Base-by-base conservation (phyloP, 1,139 yeast genomes). In the Taiozyma onychis region DNA sequence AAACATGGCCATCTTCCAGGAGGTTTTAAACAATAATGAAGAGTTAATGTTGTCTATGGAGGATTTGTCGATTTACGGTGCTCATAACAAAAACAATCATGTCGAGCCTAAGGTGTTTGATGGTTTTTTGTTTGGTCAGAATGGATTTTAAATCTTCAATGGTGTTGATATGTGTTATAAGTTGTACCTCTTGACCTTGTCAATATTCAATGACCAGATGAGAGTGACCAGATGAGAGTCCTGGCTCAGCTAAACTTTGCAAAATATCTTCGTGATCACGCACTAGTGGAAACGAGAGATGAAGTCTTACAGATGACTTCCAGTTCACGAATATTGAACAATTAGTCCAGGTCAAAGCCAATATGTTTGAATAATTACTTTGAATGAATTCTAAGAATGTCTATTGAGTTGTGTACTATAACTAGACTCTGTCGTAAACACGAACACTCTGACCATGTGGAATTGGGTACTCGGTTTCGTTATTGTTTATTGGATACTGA, bases 381-480 rank as follows among this genome's bases (percentile, higher is more conserved):
- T n/a, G 18, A 32, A 32, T 8, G 7, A 32, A 16, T 14, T n/a
- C 47, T 10, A 39, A 41, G 13, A 46, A 46, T 41, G 16, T 51
- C 10, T 6, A 32, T 26, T 26, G 26, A 11, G 11, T 18, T 11
- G 14, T 4, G n/a, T 30, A 30, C 3, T 11, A 30, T 14, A 1
- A 30, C 16, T 14, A 26, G 22, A 13, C 44, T 32, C 28, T 16
- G 34, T 27, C 41, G 13, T 45, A 34, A 37, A 44, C 13, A 22
- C 22, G 11, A 13, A 39, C 32, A 21, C 45, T 44, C 46, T 55
- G 60, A 9, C 60, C 61, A 39, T 59, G 51, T 13, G 61, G 58
- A 7, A 59, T 59, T 21, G 63, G 61, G 34, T 59, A 59, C 6
- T 48, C 44, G 21, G 54, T 54, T 10, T 50, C 44, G 22, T 53